These are phyloP conservation scores for Saussurea involucrata DNA, from an alignment of 129 eudicot species.

Conservation along the genomic window DNA sequence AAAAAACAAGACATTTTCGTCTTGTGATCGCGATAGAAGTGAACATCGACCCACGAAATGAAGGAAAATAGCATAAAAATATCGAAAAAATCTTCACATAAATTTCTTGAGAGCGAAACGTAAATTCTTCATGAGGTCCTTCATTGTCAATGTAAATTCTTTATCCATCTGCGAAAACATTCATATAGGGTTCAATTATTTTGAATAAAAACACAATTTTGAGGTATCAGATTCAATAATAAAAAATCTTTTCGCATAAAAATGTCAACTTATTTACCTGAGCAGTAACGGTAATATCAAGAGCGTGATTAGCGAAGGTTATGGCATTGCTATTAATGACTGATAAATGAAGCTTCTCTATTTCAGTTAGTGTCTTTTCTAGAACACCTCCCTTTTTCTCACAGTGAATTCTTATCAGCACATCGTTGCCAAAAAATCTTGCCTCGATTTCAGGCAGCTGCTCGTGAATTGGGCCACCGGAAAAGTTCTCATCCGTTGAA, in stretches of 20 bases:
- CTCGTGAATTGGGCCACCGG: constrained; percentile 44
- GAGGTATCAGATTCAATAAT: background rate
- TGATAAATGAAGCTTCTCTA: constrained; percentile 63
- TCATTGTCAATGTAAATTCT: constrained; percentile 50
- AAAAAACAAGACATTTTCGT: constrained; percentile 10
- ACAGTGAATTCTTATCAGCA: constrained; percentile 64
- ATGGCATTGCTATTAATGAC: constrained; percentile 54
- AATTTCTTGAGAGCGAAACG: constrained; percentile 46
- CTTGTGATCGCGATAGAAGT: background rate
- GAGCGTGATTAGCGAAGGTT: constrained; percentile 59
- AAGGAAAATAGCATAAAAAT: background rate
- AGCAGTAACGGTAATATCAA: constrained; percentile 61
- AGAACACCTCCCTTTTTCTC: constrained; percentile 58
- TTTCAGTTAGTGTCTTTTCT: constrained; percentile 49
- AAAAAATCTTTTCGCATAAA: background rate
- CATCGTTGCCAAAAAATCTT: constrained; percentile 52
- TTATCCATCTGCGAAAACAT: constrained; percentile 54
- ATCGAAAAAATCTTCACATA: constrained; percentile 20
- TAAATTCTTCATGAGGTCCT: constrained; percentile 57
- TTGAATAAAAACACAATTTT: background rate
- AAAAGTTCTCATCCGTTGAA: constrained; percentile 30
- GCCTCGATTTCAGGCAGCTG: constrained; percentile 79
- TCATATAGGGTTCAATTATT: background rate
- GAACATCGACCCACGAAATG: constrained; percentile 1
- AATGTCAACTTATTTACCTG: constrained; percentile 40